A percentile compares a stretch with the other conserved stretches of the same genome.
Conservation (phyloP, 768 basidiomycete species). For the Albatrellus ellisii region DNA sequence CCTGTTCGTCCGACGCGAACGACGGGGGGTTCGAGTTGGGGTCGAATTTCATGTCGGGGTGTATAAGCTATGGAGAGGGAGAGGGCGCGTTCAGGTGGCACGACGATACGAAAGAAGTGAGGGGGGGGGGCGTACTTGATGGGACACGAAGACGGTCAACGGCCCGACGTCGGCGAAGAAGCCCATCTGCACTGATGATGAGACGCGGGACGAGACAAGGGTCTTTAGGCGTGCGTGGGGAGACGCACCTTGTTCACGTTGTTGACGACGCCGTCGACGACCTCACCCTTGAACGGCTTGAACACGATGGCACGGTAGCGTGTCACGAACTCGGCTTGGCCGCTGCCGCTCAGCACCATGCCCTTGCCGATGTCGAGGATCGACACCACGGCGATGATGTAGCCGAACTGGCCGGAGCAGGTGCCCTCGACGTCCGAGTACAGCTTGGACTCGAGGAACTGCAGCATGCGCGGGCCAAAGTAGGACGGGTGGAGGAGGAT, state of each 20-base stretch:
- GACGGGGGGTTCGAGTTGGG: constrained; percentile 96
- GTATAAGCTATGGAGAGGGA: constrained; percentile 52
- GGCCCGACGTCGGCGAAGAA: constrained; percentile 98
- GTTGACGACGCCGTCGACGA: constrained; percentile 91
- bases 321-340: constrained; percentile 93
- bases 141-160: constrained; percentile 86
- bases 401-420: constrained; percentile 90
- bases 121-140: constrained; percentile 50
- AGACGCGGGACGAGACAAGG: too few species aligned
- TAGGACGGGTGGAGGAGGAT: constrained; percentile 97
- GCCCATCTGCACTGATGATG: constrained; percentile 62
- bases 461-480: constrained; percentile 92
- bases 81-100: not conserved
- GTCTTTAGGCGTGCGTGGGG: not conserved
- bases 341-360: constrained; percentile 81
- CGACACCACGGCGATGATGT: constrained; percentile 85
- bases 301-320: constrained; percentile 95
- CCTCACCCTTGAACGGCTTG: constrained; percentile 99
- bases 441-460: constrained; percentile 85
- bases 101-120: not conserved
- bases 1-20: constrained; percentile 85
- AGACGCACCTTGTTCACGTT: constrained; percentile 83
- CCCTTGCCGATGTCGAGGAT: constrained; percentile 89
- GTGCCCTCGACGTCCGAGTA: constrained; percentile 97
- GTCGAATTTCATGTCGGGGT: constrained; percentile 89